A percentile compares a stretch with the other conserved stretches of the same genome.
Conservation (phyloP, 495 filamentous ascomycete genomes). For the Talaromyces trachyspermus region DNA sequence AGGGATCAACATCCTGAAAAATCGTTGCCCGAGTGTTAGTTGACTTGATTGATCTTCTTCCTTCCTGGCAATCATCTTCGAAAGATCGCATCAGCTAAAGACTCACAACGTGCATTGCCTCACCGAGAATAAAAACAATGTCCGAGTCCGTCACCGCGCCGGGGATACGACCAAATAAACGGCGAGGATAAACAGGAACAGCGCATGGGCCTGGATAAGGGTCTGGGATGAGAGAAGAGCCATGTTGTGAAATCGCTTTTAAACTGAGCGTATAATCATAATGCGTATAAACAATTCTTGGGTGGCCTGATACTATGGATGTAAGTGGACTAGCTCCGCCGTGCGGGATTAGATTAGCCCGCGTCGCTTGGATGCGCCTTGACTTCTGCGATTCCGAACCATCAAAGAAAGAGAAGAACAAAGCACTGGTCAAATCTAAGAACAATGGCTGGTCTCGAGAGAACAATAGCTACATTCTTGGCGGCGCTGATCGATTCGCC, state of each 20-base stretch:
- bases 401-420: neutral
- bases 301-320: too few species aligned
- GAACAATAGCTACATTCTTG: constrained; percentile 1
- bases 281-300: too few species aligned
- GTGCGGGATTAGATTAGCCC: too few species aligned
- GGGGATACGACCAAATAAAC: constrained; percentile 72
- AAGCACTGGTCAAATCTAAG: too few species aligned
- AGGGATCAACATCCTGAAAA: constrained; percentile 33
- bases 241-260: too few species aligned
- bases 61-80: too few species aligned
- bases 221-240: constrained; percentile 67
- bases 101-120: constrained; percentile 52
- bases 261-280: too few species aligned
- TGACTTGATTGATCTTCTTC: neutral
- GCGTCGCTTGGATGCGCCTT: too few species aligned
- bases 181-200: constrained; percentile 74
- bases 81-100: too few species aligned
- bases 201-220: constrained; percentile 67
- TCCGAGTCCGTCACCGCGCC: constrained; percentile 65
- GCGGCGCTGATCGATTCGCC: neutral
- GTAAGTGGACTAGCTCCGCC: too few species aligned
- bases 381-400: too few species aligned
- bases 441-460: neutral
- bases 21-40: neutral
- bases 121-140: constrained; percentile 74